Evolutionary conservation across 768 basidiomycete genomes (phyloP).

Genomic region (Piloderma croceum): DNA sequence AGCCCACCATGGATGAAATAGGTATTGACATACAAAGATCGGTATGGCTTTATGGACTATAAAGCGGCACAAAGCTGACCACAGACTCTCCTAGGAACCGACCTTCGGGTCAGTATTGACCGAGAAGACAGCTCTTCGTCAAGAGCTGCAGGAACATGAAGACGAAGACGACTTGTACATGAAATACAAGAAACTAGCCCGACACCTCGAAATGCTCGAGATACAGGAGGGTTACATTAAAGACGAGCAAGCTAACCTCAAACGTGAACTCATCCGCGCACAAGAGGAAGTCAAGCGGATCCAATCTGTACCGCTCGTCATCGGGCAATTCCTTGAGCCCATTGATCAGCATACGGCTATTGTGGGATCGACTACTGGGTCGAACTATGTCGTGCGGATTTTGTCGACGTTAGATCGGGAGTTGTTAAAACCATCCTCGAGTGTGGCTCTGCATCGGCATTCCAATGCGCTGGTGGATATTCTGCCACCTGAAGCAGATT

Average conservation of each 20-base stretch:
- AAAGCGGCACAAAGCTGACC: constrained; percentile 2
- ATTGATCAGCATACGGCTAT: constrained; percentile 97
- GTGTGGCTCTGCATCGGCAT: constrained; percentile 97
- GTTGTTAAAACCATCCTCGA: constrained; percentile 92
- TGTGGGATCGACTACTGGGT: constrained; percentile 95
- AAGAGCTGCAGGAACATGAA: constrained; percentile 78
- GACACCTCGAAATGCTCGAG: constrained; percentile 92
- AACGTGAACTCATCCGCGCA: constrained; percentile 95
- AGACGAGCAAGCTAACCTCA: constrained; percentile 96
- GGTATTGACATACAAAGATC: constrained; percentile 80
- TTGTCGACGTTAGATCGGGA: constrained; percentile 96
- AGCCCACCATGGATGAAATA: constrained; percentile 74
- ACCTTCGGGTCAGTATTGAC: constrained; percentile 83
- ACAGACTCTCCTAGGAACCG: constrained; percentile 58
- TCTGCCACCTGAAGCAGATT: constrained; percentile 96
- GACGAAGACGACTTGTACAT: constrained; percentile 93
- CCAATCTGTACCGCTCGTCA: constrained; percentile 96
- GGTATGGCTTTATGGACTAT: constrained; percentile 39
- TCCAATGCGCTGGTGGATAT: constrained; percentile 98
- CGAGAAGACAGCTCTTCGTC: constrained; percentile 83
- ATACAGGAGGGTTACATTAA: constrained; percentile 97
- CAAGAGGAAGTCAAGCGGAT: constrained; percentile 99
- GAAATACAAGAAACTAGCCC: constrained; percentile 94
- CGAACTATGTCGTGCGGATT: constrained; percentile 97
- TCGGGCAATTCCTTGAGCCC: constrained; percentile 98